Percentiles rank a stretch among this genome's conserved stretches.
phyloP scores from a whole-genome alignment of 2,329 filamentous ascomycete genomes.

The Chalaropsis thielavioides region DNA sequence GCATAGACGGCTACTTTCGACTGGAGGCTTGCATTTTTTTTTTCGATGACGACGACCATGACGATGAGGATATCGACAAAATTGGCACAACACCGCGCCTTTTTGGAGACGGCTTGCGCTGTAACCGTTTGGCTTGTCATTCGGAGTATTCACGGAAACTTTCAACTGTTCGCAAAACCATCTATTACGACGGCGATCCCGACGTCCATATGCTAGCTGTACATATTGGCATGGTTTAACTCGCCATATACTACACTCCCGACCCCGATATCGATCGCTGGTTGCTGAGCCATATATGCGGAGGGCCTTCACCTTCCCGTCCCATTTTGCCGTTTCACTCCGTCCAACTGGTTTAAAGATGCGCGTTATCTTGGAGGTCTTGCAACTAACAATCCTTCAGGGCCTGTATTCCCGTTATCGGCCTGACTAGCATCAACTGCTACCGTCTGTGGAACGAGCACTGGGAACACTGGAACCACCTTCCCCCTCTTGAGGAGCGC shows the following conservation, averaged over 20 bases:
- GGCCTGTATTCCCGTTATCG: conserved; percentile 57
- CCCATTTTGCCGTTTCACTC: neutral
- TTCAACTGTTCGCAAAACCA: neutral
- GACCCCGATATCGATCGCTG: neutral
- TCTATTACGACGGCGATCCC: neutral
- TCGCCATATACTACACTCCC: neutral
- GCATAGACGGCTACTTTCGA: neutral
- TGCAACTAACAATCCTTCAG: conserved; percentile 31
- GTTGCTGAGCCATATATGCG: neutral
- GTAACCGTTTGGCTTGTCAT: neutral
- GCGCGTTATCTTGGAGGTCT: neutral
- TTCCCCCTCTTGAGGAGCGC: conserved; percentile 78
- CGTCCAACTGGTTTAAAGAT: too few relatives aligned
- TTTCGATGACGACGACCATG: neutral
- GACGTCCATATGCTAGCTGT: too few relatives aligned
- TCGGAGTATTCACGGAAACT: neutral
- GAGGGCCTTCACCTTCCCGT: neutral
- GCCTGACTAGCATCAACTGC: conserved; percentile 64
- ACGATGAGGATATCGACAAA: too few relatives aligned
- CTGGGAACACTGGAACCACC: conserved; percentile 87
- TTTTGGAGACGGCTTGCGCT: neutral
- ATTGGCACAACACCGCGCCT: neutral
- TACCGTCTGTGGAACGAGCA: conserved; percentile 88
- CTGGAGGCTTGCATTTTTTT: neutral
- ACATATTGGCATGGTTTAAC: neutral